Percentiles rank a stretch among this genome's conserved stretches.
Conservation (phyloP, 2,329 filamentous ascomycete species). For the Biscogniauxia sp. region DNA sequence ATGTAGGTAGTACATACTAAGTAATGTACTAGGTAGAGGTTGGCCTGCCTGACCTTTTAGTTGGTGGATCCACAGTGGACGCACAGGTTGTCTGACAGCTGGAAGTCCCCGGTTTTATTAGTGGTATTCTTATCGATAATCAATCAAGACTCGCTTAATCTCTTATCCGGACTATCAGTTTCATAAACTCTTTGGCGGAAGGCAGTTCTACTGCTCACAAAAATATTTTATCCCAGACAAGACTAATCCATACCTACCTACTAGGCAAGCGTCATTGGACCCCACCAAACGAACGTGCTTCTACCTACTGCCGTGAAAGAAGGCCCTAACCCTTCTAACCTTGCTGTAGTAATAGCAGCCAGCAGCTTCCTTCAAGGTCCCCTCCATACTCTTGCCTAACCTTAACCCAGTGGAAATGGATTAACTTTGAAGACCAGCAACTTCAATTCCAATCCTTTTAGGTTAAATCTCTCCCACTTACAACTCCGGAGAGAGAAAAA, state of each 20-base stretch:
- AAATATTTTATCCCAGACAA: not conserved
- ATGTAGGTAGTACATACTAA: no score
- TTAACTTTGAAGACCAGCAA: not conserved
- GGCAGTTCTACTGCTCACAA: not conserved
- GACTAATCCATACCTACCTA: no score
- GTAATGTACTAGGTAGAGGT: no score
- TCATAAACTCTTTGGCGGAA: not conserved
- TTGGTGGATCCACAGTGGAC: no score
- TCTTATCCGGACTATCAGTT: not conserved
- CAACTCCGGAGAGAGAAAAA: no score
- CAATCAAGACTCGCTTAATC: not conserved
- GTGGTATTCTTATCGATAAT: not conserved
- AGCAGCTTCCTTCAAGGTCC: not conserved
- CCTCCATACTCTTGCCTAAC: not conserved
- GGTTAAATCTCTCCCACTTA: no score
- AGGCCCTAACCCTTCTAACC: conserved; percentile 19
- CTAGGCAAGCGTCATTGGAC: conserved; percentile 8
- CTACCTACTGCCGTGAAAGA: conserved; percentile 13
- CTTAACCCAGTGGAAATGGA: not conserved
- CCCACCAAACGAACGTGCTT: not conserved
- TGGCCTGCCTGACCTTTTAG: no score
- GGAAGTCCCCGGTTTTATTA: no score
- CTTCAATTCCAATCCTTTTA: no score
- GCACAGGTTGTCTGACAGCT: no score
- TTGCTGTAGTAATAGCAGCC: not conserved